Percentiles rank a stretch among this genome's conserved stretches.
Evolutionary conservation across 23 red algal species (phyloP).

Genomic region (Gracilaria domingensis): DNA sequence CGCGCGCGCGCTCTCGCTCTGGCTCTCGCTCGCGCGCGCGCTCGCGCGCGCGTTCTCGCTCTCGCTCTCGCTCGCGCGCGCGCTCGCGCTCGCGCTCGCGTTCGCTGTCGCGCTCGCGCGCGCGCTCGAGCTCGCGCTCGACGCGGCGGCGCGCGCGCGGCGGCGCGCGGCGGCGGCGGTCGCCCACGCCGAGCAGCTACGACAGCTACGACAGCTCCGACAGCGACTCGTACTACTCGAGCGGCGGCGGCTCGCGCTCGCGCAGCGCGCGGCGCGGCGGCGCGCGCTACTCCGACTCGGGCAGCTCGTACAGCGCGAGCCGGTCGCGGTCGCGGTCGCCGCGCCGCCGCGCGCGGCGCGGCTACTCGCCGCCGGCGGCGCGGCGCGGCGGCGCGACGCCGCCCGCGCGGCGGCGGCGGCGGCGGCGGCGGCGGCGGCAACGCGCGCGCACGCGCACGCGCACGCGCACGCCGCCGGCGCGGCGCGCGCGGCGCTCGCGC

Average conservation of each 20-base stretch:
- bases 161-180: slow-evolving; percentile 11
- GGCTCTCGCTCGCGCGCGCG: slow-evolving; percentile 25
- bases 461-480: slow-evolving; percentile 42
- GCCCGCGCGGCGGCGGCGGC: neutral
- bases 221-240: neutral
- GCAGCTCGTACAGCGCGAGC: neutral
- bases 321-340: neutral
- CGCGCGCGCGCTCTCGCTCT: slow-evolving; percentile 7
- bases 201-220: slow-evolving; percentile 35
- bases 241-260: neutral
- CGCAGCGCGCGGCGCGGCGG: slow-evolving; percentile 30
- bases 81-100: neutral
- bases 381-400: neutral
- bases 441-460: slow-evolving; percentile 2
- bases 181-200: slow-evolving; percentile 34
- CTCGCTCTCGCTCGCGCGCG: neutral
- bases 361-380: neutral
- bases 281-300: slow-evolving; percentile 18
- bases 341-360: neutral
- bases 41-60: neutral
- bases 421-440: neutral
- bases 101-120: neutral
- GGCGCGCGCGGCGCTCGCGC: neutral
- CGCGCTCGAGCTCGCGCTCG: slow-evolving; percentile 18
- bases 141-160: slow-evolving; percentile 22